Conservation (phyloP, 2,329 filamentous ascomycete species). For the Pseudogymnoascus sp. region DNA sequence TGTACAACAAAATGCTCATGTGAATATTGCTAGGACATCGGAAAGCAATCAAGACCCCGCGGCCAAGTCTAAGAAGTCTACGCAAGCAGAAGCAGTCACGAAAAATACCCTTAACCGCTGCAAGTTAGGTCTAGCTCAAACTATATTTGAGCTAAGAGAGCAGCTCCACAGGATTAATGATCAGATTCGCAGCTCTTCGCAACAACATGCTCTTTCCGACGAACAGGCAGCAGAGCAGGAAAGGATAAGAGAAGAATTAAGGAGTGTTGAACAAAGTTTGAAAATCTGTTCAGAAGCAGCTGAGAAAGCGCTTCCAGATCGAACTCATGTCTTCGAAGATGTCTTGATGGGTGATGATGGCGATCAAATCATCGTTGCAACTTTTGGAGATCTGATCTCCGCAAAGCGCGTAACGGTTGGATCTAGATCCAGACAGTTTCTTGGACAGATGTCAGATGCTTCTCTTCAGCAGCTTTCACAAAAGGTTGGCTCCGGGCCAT, state of each 20-base stretch:
- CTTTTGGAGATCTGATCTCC: constrained; percentile 28
- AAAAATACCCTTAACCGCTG: constrained; percentile 17
- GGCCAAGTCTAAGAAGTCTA: constrained; percentile 14
- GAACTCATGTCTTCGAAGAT: constrained; percentile 27
- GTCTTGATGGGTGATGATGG: constrained; percentile 24
- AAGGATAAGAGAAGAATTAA: constrained; percentile 25
- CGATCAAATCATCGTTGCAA: constrained; percentile 28
- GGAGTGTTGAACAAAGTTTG: constrained; percentile 25
- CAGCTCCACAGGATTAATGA: constrained; percentile 22
- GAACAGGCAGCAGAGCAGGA: constrained; percentile 16
- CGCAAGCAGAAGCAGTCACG: constrained; percentile 16
- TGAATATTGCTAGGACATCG: constrained; percentile 14
- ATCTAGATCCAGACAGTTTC: constrained; percentile 18
- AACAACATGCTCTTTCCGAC: constrained; percentile 12
- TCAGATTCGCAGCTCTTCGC: constrained; percentile 16
- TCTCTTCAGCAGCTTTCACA: constrained; percentile 26
- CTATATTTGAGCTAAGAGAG: constrained; percentile 19
- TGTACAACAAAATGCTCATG: constrained; percentile 16
- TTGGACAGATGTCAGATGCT: constrained; percentile 27
- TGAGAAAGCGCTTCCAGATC: constrained; percentile 21
- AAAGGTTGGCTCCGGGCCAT: background rate
- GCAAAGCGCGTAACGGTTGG: constrained; percentile 26
- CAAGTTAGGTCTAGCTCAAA: constrained; percentile 20
- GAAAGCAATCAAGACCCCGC: background rate
- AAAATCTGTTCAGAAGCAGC: constrained; percentile 26